Evolutionary conservation across 345 rosid genomes (phyloP), one percentile per base, ranked within the genome.

Genomic region (Hypericum androsaemum): DNA sequence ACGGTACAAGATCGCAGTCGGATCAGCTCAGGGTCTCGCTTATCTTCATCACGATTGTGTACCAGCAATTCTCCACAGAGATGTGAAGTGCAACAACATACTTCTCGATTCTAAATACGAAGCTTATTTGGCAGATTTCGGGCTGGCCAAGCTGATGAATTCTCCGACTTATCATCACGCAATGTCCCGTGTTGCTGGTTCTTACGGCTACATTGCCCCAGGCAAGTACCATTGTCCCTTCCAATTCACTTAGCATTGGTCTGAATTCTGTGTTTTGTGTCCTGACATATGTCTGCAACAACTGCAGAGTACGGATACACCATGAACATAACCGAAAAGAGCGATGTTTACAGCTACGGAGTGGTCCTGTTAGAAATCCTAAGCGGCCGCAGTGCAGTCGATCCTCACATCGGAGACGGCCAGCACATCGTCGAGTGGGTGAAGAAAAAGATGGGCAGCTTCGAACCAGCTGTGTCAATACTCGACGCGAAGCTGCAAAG

Each of bases 381-480:
- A 42, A 82, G 87, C 8, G 95, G 96, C 0, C 80, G 95, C 37
- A 84, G 92, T 6, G 98, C 96, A 0, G 80, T 90, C 37, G 82
- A 74, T 61, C 55, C 88, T 0, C 95, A 73, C 38, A 65, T 71
- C 1, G 92, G 82, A 9, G 95, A 84, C 6, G 95, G 95, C 6
- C 61, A 80, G 16, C 98, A 90, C 71, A 90, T 90, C 11, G 96
- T 90, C 0, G 96, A 90, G 58, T 90, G 98, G 96, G 96, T 90
- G 66, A 87, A 84, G 69, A 84, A 66, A 71, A 90, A 87, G 71
- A 87, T 90, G 98, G 96, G 92, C n/a, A 87, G 96, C 66, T 90
- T 82, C 5, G 95, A 90, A 65, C 98, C 92, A 8, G 95, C 95
- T 0, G 54, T 65, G 17, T 77, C 89, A 0, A 75, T 90, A 22